Evolutionary conservation across 345 rosid genomes (phyloP), one percentile per base, ranked within the genome.

Genomic region (Salix caprea): DNA sequence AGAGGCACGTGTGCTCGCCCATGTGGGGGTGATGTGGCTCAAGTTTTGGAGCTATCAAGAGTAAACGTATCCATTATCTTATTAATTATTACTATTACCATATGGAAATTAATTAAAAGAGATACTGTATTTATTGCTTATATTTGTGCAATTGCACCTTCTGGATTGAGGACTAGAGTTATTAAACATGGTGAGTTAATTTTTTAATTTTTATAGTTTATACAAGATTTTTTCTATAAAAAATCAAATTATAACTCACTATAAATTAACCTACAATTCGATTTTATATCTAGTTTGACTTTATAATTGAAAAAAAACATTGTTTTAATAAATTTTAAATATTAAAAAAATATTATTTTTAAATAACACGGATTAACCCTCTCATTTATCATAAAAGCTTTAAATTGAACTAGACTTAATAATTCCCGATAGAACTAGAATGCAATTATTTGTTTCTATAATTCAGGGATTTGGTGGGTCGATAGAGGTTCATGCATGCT

Each of bases 21-120:
- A 85, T 73, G 91, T 84, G 88, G 86, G 86, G 75, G 18, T 78
- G 86, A 79, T 24, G 86, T 82, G 90, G 84, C 76, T 76, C 24
- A 4, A 56, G 62, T 56, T 56, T 56, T 52, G 11, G 12, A 10
- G 9, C 62, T 56, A 9, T 0, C 2, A 56, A 56, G 14, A 13
- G 6, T 6, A 50, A 16, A 1, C 2, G 6, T 5, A 50, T 50
- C 5, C 6, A 16, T 23, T 56, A 56, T 56, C 21, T n/a, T n/a
- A 56, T 8, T n/a, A 56, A 21, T 56, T 56, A 56, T 3, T 56
- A 18, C 18, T 1, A 5, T 18, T 18, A 50, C 23, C 7, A 5
- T 50, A 50, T 50, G 19, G 21, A 52, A 1, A 52, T 52, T 23
- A 23, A 23, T 58, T 58, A 58, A n/a, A 58, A 58, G 6, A n/a